These are phyloP conservation scores for Mrakia hoshinonis DNA, from an alignment of 768 basidiomycete species.

Conservation along the genomic window DNA sequence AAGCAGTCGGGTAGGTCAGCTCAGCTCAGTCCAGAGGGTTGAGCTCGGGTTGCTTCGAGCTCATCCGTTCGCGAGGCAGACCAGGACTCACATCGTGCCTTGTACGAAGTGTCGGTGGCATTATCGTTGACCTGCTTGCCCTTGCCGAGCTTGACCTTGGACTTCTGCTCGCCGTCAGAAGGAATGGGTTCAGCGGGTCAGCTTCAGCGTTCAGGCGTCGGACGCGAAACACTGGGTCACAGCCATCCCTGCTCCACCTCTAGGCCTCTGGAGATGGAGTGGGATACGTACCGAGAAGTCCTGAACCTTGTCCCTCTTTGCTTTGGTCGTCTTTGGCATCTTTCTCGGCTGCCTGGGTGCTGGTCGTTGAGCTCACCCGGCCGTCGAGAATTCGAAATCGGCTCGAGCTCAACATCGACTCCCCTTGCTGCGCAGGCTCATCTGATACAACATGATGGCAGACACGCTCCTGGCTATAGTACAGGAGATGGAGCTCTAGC, in stretches of 20 bases:
- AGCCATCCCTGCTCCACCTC: too few relatives aligned
- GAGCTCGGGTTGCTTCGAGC: background rate
- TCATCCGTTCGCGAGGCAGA: background rate
- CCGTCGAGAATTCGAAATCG: too few relatives aligned
- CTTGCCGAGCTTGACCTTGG: slow-evolving; percentile 92
- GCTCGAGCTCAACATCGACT: too few relatives aligned
- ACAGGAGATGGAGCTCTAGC: too few relatives aligned
- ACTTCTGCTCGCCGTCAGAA: slow-evolving; percentile 56
- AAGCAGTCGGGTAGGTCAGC: background rate
- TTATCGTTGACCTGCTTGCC: slow-evolving; percentile 74
- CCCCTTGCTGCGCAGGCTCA: too few relatives aligned
- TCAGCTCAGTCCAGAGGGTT: background rate
- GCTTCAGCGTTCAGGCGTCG: too few relatives aligned
- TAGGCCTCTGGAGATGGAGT: background rate
- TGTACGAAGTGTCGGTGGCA: slow-evolving; percentile 91
- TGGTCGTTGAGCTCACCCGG: background rate
- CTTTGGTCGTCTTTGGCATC: background rate
- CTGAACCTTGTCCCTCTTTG: slow-evolving; percentile 13
- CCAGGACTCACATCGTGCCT: slow-evolving; percentile 38
- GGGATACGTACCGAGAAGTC: background rate
- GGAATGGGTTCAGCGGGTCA: too few relatives aligned
- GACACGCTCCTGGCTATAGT: too few relatives aligned
- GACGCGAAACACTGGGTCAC: too few relatives aligned
- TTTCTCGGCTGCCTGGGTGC: too few relatives aligned
- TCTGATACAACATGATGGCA: too few relatives aligned